Base-by-base conservation (phyloP, 2,329 filamentous ascomycete species). In the Didymella pinodella region DNA sequence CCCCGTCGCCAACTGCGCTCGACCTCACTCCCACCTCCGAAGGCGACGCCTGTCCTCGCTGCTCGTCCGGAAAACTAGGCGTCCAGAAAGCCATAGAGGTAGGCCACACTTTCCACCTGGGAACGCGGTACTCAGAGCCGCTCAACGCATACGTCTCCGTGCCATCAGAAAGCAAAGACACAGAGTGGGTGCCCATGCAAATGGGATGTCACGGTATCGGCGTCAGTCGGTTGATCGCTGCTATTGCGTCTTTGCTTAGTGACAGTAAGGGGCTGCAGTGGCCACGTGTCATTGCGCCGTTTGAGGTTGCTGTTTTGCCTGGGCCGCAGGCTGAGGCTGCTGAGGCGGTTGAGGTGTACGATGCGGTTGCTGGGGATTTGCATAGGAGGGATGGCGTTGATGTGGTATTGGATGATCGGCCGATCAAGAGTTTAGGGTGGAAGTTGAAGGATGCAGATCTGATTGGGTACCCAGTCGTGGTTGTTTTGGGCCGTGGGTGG, bases 131-230 rank as follows among this genome's bases (percentile, higher is more conserved):
- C 79, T 93, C 90, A 25, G 82, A 86, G 20, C 89, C 92, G 0
- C 82, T 99, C 0, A 80, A 84, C 7, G 90, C 91, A 1, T 82
- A 78, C 0, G 84, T 95, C 2, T 79, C 81, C 14, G 65, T 67
- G 81, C 26, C 84, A 2, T 29, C 46, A 0, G 11, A 79, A 26
- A 69, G 66, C 4, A 31, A 63, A 65, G 61, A 38, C 29, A 64
- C 77, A 16, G 75, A 75, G 8, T 51, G 57, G 51, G 82, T 87
- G 0, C 82, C 88, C 0, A 84, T 97, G 70, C 87, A 96, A 65
- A 99, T 99, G 95, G 95, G 95, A 54, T 99, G 95, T 75, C 92
- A 97, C 73, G 95, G 95, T 0, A 96, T 99, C 61, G 95, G 95
- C 1, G 87, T 99, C 18, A 96, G 93, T 5, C 89, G 95, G 44